These are phyloP conservation scores for Naganishia vishniacii DNA, from an alignment of 768 basidiomycete species.

Conservation along the genomic window DNA sequence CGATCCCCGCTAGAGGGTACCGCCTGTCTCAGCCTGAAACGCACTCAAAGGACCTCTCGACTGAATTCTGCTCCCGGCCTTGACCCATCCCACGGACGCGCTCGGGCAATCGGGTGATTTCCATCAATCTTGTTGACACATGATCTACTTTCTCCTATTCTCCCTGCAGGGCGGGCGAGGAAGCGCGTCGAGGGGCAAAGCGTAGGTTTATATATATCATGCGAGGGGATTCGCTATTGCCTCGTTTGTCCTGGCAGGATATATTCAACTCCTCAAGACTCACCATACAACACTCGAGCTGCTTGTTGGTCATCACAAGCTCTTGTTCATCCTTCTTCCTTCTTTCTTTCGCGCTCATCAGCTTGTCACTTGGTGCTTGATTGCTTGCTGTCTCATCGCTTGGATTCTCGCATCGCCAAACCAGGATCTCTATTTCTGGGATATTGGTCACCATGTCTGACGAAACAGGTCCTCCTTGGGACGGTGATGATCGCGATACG, in stretches of 20 bases:
- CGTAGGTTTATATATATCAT: neutral
- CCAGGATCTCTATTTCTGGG: no score
- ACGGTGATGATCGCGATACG: neutral
- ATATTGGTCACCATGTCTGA: neutral
- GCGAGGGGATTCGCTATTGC: neutral
- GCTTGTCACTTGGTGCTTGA: constrained; percentile 9
- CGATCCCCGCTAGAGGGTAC: neutral
- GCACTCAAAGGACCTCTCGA: neutral
- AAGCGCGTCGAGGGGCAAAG: neutral
- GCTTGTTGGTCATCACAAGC: neutral
- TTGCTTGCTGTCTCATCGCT: constrained; percentile 13
- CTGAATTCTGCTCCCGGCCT: no score
- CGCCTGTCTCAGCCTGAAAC: constrained; percentile 18
- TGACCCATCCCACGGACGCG: no score
- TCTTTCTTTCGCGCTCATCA: neutral
- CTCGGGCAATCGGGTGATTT: neutral
- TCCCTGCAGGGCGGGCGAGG: neutral
- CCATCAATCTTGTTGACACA: neutral
- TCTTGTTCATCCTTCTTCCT: neutral
- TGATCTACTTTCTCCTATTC: constrained; percentile 19
- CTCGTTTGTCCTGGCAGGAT: no score
- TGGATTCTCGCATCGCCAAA: neutral
- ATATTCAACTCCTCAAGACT: no score
- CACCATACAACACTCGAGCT: neutral
- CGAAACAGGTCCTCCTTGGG: neutral